Evolutionary conservation across 768 basidiomycete species (phyloP), one percentile per base, ranked within the genome.

Genomic region (Exidia glandulosa): DNA sequence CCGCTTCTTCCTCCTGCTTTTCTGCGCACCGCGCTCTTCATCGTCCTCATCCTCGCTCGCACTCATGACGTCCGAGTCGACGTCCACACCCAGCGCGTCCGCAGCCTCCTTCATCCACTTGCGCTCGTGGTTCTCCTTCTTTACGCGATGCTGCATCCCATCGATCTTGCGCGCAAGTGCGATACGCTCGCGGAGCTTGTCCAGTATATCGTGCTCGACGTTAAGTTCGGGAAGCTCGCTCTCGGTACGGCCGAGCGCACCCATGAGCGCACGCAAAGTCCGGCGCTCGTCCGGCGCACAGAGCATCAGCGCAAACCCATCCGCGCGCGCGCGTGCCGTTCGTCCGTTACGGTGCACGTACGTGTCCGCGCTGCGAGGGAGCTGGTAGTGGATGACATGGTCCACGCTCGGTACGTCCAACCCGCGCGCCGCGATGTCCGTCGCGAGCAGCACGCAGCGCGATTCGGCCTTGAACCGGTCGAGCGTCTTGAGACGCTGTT

Each of bases 371-470:
- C 90, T 83, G n/a, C 94, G 86, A 12, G 95, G 96, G 19, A 93
- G 83, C 65, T 97, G 94, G 74, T 95, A 98, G 73, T 99, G 95
- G 31, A 99, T 86, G 62, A 98, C 94, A 70, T 99, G 95, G 67
- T 96, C 94, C 2, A 99, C 91, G 16, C 84, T 80, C 6, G 92
- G 90, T 60, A 99, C 91, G 73, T 97, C 95, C 32, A 99, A 81
- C 57, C 95, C 95, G 58, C 95, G 86, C 4, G 95, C 91, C 7
- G 95, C 95, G 60, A 99, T 90, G 70, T 99, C 96, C 0, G 95
- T 99, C 2, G 95, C 94, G 19, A 99, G 84, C 2, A 99, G 81
- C 58, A 97, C 81, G 1, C 84, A 83, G 63, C 87, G 86, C 1
- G 83, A 73, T 1, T 80, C 83, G 1, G 81, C 77, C 65, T 88